Base-by-base conservation (phyloP, 495 filamentous ascomycete genomes). In the Pyrenula aspistea region DNA sequence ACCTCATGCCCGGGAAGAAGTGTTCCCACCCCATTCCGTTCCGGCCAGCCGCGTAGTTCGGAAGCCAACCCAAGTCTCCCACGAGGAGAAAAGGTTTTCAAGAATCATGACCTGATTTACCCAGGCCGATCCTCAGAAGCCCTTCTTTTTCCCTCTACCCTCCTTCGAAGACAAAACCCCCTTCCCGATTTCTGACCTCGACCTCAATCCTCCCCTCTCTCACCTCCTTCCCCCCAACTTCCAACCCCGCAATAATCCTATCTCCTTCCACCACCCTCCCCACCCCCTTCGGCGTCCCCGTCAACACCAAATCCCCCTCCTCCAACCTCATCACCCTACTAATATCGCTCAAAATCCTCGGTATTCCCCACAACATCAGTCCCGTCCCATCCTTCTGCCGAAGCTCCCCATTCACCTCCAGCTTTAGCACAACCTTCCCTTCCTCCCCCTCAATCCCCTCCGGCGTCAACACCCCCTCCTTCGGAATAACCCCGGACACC, bases 211-310 rank as follows among this genome's bases (percentile, higher is more conserved):
- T 83, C 36, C 85, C 86, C 73, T 94, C 88, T 70, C 91, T 83
- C 20, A 97, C 70, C 70, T 92, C 90, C 74, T 85, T 83, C 42
- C 92, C 93, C 60, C 78, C 71, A 48, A 96, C 83, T 67, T 80
- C 83, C 61, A 96, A 78, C 19, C 93, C 88, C 20, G 89, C 89
- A 56, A 75, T 85, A 85, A 98, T 89, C 19, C 91, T 77, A 77
- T 98, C 94, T 0, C 93, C 93, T 1, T 86, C 80, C 53, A 81
- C 78, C 12, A 97, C 91, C 21, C 80, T 77, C 0, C 93, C 93
- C 25, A 97, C 94, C 10, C 93, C 93, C 78, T 97, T 97, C 48
- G 93, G 93, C 52, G 93, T 98, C 48, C 93, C 93, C 24, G 93
- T 97, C 60, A 98, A 71, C 42, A 98, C 81, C 66, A 97, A 79